Conservation (phyloP, 441 rosid genomes). For the Arabidopsis lyrata region DNA sequence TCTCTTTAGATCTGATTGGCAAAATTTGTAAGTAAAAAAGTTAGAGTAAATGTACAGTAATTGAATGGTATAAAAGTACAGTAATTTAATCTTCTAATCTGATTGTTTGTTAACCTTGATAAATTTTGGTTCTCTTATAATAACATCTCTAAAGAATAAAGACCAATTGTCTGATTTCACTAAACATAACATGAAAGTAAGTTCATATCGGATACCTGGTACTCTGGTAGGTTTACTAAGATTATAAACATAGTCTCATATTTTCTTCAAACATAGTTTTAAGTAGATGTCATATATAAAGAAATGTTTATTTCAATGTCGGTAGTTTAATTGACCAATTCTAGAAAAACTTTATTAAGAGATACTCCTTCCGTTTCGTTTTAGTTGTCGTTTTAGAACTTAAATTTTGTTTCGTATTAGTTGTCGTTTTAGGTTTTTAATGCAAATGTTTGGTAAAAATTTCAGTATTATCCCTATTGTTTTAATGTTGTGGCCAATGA, state of each 20-base stretch:
- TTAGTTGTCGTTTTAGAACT: no score
- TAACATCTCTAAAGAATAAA: not conserved
- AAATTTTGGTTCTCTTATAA: not conserved
- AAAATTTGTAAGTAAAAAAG: no score
- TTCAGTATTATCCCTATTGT: no score
- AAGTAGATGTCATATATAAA: not conserved
- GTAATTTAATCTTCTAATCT: not conserved
- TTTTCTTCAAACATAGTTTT: not conserved
- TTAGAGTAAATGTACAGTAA: no score
- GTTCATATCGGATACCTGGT: not conserved
- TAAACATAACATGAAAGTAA: not conserved
- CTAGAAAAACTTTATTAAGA: not conserved
- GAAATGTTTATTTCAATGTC: conserved; percentile 7
- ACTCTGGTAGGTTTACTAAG: not conserved
- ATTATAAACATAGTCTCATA: not conserved
- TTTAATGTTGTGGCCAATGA: no score
- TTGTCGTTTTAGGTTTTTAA: no score
- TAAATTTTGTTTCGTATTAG: no score
- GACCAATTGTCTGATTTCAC: not conserved
- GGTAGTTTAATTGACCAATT: conserved; percentile 17
- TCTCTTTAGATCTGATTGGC: no score
- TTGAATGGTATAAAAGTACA: no score
- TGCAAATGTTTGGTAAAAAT: no score
- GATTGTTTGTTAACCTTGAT: not conserved
- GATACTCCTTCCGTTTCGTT: no score